Evolutionary conservation across 257 asterid genomes (phyloP), one percentile per base, ranked within the genome.

Genomic region (Jasminum sambac): DNA sequence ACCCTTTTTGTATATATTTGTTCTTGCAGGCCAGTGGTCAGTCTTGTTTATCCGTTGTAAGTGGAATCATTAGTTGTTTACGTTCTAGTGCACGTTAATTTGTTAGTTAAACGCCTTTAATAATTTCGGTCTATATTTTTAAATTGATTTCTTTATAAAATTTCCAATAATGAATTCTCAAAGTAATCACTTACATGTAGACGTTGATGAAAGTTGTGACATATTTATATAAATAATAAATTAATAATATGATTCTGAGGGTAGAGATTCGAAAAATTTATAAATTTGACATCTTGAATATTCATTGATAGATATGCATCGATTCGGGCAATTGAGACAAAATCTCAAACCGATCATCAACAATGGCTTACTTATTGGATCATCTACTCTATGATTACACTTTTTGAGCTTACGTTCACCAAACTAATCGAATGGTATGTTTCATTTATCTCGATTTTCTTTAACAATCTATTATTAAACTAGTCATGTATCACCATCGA

Each of bases 301-400:
- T 26, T 70, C 9, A 66, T 77, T 62, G 67, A 75, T 91, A 95
- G 99, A 21, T 95, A 95, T 73, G 99, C 98, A 0, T 95, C 98
- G 34, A 89, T 95, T 58, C 78, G 94, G 85, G 99, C 98, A 62
- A 95, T 95, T 65, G 99, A 95, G 86, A 83, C 90, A 9, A 89
- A 95, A 79, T 89, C 96, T 2, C 84, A 96, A 14, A 75, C 78
- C 44, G 99, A 95, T 80, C 98, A 95, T 88, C 97, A 95, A 76
- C 99, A 95, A 73, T 95, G 99, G 99, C 98, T 95, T 48, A 95
- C 98, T 75, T 95, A 95, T 43, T 95, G 99, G 99, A 84, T 95
- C 74, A 87, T 95, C 68, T 91, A 95, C 88, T 95, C 99, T 41
- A 89, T 95, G 98, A 87, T 95, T 70, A 95, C 99, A 13, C 92